Percentiles rank a stretch among this genome's conserved stretches.
Evolutionary conservation across 208 protist genomes (phyloP).

Genomic region (Leishmania martiniquensis): DNA sequence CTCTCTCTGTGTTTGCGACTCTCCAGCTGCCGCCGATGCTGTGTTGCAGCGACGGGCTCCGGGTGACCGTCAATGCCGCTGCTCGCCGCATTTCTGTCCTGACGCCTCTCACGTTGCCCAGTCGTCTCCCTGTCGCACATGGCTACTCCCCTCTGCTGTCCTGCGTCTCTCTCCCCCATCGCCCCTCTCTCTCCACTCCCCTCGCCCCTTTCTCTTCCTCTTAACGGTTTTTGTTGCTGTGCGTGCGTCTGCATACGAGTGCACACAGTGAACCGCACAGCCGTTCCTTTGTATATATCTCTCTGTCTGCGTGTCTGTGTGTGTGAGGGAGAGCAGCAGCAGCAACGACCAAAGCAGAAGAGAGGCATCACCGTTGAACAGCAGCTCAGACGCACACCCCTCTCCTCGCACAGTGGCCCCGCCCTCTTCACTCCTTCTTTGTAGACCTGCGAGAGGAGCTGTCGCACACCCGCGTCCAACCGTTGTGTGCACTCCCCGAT

Average conservation of each 20-base stretch:
- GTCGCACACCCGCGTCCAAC: no score
- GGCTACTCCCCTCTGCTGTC: neutral
- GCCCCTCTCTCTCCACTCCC: no score
- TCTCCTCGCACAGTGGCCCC: no score
- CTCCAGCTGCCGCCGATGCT: neutral
- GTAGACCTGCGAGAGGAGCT: no score
- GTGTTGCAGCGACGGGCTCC: neutral
- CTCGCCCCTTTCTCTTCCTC: neutral
- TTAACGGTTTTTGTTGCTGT: neutral
- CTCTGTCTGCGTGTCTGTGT: no score
- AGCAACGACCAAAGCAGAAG: neutral
- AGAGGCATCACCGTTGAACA: neutral
- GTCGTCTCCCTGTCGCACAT: neutral
- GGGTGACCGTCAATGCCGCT: neutral
- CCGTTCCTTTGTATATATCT: no score
- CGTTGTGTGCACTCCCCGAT: slow-evolving; percentile 12
- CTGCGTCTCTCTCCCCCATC: neutral
- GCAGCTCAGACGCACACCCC: slow-evolving; percentile 10
- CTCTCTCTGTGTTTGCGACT: neutral
- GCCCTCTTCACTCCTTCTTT: no score
- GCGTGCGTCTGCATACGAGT: neutral
- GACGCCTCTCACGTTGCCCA: neutral
- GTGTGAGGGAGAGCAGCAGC: neutral
- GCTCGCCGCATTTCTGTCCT: neutral
- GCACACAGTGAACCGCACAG: neutral